A percentile compares a stretch with the other conserved stretches of the same genome.
phyloP scores from a whole-genome alignment of 179 eudicot species.

The Corrigiola litoralis region DNA sequence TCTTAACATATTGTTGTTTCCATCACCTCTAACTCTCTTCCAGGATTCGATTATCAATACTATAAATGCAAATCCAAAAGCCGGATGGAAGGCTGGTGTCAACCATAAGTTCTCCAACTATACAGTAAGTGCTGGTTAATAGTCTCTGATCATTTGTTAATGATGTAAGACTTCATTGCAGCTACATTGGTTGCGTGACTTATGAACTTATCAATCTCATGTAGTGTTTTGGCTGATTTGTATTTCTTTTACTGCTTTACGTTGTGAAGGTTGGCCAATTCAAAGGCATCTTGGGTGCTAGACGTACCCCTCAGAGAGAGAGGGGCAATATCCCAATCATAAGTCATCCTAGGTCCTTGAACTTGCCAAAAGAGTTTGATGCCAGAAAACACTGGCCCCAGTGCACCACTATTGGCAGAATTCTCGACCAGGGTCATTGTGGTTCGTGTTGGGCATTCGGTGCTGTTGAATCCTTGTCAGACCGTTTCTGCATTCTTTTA shows the following conservation, averaged over 20 bases:
- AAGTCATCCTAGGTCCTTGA: constrained; percentile 43
- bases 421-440: constrained; percentile 92
- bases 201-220: constrained; percentile 10
- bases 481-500: constrained; percentile 74
- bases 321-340: constrained; percentile 40
- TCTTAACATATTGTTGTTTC: not conserved
- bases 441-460: constrained; percentile 99
- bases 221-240: not conserved
- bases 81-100: constrained; percentile 84
- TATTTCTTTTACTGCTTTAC: not conserved
- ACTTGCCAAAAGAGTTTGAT: constrained; percentile 72
- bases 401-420: constrained; percentile 66
- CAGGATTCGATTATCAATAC: constrained; percentile 59
- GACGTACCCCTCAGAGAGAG: constrained; percentile 45
- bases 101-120: constrained; percentile 62
- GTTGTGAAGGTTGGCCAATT: constrained; percentile 68
- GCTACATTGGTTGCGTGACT: no score
- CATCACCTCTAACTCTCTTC: no score
- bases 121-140: constrained; percentile 48
- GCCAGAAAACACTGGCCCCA: constrained; percentile 86
- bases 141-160: not conserved
- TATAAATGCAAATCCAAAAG: constrained; percentile 58
- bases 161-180: not conserved
- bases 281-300: constrained; percentile 79
- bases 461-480: constrained; percentile 92